Percentiles rank a stretch among this genome's conserved stretches.
Evolutionary conservation across 768 basidiomycete species (phyloP).

Genomic region (Austroboletus eburneus): DNA sequence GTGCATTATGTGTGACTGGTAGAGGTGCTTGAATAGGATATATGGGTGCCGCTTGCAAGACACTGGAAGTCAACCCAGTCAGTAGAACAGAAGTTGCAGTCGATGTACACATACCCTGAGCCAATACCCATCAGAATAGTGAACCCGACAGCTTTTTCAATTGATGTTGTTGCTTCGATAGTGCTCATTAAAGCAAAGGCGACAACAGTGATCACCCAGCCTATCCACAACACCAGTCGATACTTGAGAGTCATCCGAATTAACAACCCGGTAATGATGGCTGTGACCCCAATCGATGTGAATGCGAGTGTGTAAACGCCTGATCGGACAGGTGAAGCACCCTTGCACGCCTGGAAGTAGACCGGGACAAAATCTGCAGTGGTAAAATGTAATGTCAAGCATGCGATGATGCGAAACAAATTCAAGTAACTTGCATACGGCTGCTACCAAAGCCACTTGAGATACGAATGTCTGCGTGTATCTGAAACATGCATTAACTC

Average conservation of each 20-base stretch:
- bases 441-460: conserved; percentile 10
- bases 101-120: neutral
- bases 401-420: neutral
- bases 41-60: conserved; percentile 18
- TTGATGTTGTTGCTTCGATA: conserved; percentile 21
- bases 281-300: conserved; percentile 28
- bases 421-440: conserved; percentile 20
- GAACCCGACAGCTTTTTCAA: conserved; percentile 19
- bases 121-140: neutral
- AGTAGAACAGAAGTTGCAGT: neutral
- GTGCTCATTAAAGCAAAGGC: conserved; percentile 35
- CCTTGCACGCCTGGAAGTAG: conserved; percentile 42
- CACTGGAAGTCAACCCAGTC: neutral
- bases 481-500: conserved; percentile 5
- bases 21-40: conserved; percentile 50
- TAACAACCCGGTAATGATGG: conserved; percentile 30
- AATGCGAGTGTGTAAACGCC: conserved; percentile 20
- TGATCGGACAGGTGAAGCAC: conserved; percentile 30
- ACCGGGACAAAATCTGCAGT: conserved; percentile 36
- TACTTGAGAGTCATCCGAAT: conserved; percentile 30
- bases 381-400: neutral
- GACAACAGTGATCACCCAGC: conserved; percentile 30
- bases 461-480: conserved; percentile 25
- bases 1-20: conserved; percentile 36
- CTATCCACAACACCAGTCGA: conserved; percentile 30